phyloP scores from a whole-genome alignment of 1,139 yeast species.

The Geotrichum restrictum region DNA sequence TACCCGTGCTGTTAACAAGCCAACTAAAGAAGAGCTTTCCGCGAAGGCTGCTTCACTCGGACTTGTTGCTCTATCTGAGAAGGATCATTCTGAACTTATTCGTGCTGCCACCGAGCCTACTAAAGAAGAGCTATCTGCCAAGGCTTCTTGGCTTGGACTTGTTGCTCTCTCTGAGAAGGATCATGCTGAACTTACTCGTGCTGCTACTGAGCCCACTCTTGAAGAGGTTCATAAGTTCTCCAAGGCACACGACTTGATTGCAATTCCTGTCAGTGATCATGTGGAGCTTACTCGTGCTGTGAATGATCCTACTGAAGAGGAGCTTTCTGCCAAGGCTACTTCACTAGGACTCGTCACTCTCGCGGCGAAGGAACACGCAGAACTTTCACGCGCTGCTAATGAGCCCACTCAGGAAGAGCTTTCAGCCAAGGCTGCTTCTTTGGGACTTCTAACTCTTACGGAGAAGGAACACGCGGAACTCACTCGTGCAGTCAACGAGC shows the following conservation, averaged over 20 bases:
- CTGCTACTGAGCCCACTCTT: conserved; percentile 41
- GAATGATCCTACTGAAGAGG: conserved; percentile 29
- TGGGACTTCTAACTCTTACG: conserved; percentile 9
- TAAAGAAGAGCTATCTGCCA: conserved; percentile 42
- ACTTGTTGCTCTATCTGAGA: conserved; percentile 27
- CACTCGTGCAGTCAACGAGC: conserved; percentile 21
- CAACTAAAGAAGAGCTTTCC: conserved; percentile 31
- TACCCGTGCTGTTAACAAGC: conserved; percentile 23
- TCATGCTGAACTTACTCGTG: conserved; percentile 28
- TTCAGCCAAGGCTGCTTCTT: conserved; percentile 1
- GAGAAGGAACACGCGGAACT: conserved; percentile 6
- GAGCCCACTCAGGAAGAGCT: conserved; percentile 24
- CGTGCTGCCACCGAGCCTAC: conserved; percentile 38
- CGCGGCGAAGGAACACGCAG: conserved; percentile 47
- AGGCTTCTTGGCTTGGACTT: conserved; percentile 28
- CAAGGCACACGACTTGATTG: conserved; percentile 31
- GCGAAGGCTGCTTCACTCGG: conserved; percentile 25
- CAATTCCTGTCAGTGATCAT: conserved; percentile 27
- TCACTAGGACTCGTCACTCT: conserved; percentile 43
- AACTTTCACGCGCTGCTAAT: conserved; percentile 22
- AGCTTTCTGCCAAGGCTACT: conserved; percentile 27
- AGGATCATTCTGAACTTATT: conserved; percentile 14
- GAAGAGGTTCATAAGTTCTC: conserved; percentile 31
- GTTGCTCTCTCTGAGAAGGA: conserved; percentile 29
- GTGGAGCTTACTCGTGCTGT: conserved; percentile 27